Conservation (phyloP, 352 stramenopile species). For the Phytophthora palmivora region DNA sequence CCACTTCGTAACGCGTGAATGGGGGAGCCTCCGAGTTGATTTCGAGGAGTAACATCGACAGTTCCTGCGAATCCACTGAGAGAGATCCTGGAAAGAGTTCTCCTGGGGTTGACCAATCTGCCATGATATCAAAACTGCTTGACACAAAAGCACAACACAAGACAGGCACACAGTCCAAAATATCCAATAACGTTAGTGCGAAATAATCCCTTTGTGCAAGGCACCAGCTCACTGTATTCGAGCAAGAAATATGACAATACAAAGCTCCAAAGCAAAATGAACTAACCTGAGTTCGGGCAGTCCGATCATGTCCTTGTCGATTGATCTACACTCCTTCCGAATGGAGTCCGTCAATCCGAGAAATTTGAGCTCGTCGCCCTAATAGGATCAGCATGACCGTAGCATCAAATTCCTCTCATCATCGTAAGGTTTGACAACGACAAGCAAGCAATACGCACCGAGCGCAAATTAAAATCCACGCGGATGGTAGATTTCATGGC, state of each 20-base stretch:
- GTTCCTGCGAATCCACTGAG: slow-evolving; percentile 54
- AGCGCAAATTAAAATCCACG: slow-evolving; percentile 75
- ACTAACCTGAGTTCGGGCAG: slow-evolving; percentile 73
- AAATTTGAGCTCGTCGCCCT: slow-evolving; percentile 78
- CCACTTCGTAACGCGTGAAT: slow-evolving; percentile 70
- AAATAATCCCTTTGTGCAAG: slow-evolving; percentile 12
- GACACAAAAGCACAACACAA: slow-evolving; percentile 23
- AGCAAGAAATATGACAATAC: slow-evolving; percentile 27
- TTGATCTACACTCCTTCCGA: slow-evolving; percentile 58
- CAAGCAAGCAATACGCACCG: slow-evolving; percentile 39
- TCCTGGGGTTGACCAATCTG: slow-evolving; percentile 56
- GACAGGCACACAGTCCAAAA: slow-evolving; percentile 11
- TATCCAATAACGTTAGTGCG: slow-evolving; percentile 33
- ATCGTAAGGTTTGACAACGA: not conserved
- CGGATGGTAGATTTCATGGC: slow-evolving; percentile 58
- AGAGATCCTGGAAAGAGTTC: slow-evolving; percentile 58
- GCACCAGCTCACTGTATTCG: slow-evolving; percentile 15
- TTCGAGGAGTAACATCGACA: slow-evolving; percentile 66
- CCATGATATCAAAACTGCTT: slow-evolving; percentile 73
- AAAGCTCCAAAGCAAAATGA: slow-evolving; percentile 5
- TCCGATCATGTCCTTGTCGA: slow-evolving; percentile 69
- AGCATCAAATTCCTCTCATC: slow-evolving; percentile 27
- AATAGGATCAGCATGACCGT: slow-evolving; percentile 13
- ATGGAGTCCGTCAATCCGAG: slow-evolving; percentile 71
- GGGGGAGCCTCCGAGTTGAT: slow-evolving; percentile 57